Base-by-base conservation (phyloP, 208 protist species). In the Trypanosoma theileri region DNA sequence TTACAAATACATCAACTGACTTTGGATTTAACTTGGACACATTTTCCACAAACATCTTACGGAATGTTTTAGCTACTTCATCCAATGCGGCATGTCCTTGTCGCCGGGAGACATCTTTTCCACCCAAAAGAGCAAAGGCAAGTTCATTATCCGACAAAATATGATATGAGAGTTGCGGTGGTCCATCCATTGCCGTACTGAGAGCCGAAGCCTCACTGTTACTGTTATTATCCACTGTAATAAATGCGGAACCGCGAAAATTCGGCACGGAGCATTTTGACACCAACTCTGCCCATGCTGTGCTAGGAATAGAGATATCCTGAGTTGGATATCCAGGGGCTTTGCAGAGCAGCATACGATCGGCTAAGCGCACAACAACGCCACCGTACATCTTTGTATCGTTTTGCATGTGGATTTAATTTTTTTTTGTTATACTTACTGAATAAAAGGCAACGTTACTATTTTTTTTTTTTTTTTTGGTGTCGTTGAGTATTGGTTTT, bases 21-120 rank as follows among this genome's bases (percentile, higher is more conserved):
- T 76, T 77, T 35, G 79, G 68, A 19, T 72, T 93, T 22, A 96
- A 77, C 72, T 81, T 82, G 4, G 71, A 53, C 0, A 86, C 69
- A 11, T 57, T 69, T 73, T 96, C 88, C 4, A 96, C 84, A 57
- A 94, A 96, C 91, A 96, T 96, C 58, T 91, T 91, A 41, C 74
- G 66, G 71, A 96, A 96, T 19, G 91, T 73, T 46, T 80, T 74
- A 3, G 86, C 66, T 26, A 83, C 68, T 58, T 92, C 88, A 54
- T 96, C 88, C 1, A 96, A 76, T 17, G 81, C 74, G 40, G 73
- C 78, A 70, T 94, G 88, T 1, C 79, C 86, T 28, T 85, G 69
- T 26, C 83, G 82, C 12, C 87, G 77, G 22, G 73, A 67, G 1
- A 94, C 67, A 0, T 41, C 67, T 50, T 79, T 82, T 24, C 74